Evolutionary conservation across 257 asterid genomes (phyloP).

Genomic region (Solanum virginianum): DNA sequence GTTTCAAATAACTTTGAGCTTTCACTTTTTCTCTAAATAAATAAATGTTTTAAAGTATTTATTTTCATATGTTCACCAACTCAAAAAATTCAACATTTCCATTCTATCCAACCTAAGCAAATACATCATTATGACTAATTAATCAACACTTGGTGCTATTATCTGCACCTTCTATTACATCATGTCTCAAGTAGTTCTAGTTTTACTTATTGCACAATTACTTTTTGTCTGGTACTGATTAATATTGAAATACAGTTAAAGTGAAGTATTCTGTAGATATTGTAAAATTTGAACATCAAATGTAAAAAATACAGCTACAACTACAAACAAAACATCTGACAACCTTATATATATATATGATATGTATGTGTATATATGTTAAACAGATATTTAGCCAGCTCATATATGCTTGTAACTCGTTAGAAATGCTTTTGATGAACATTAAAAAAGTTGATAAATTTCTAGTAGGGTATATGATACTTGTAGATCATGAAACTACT

Average conservation of each 20-base stretch:
- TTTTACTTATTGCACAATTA: too few relatives aligned
- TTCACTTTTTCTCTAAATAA: not conserved
- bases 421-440: not conserved
- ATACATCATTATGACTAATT: conserved; percentile 9
- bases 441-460: not conserved
- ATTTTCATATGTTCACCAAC: conserved; percentile 2
- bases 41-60: not conserved
- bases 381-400: too few relatives aligned
- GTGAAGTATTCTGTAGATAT: too few relatives aligned
- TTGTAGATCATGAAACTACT: not conserved
- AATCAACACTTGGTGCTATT: not conserved
- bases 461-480: not conserved
- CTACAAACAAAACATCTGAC: too few relatives aligned
- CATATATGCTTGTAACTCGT: too few relatives aligned
- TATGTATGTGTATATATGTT: too few relatives aligned
- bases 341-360: too few relatives aligned
- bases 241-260: too few relatives aligned
- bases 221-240: too few relatives aligned
- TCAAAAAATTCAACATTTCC: not conserved
- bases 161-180: not conserved
- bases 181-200: not conserved
- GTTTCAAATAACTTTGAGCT: conserved; percentile 4
- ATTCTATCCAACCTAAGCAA: conserved; percentile 9
- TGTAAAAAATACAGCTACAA: too few relatives aligned
- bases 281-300: too few relatives aligned